Base-by-base conservation (phyloP, 164 flowering plant genomes). In the Litsea cubeba region DNA sequence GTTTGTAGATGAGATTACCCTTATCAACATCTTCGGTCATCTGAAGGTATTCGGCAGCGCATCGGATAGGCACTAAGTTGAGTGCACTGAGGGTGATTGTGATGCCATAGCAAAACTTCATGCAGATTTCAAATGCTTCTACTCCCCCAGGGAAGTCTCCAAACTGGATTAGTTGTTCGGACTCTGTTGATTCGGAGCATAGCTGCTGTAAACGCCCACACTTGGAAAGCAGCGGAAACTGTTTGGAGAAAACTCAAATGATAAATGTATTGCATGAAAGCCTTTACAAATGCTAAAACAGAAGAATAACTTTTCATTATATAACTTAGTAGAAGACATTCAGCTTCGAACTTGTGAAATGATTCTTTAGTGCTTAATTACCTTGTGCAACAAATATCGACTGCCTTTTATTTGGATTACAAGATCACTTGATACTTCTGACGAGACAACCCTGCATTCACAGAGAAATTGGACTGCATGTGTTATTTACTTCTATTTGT, bases 1-100 rank as follows among this genome's bases (percentile, higher is more conserved):
- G 81, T 81, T 96, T 96, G 81, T 82, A 83, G 0, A 90, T 82
- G 28, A 96, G 80, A 77, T 96, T 96, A 23, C 98, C 99, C 76
- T 89, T 91, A 85, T 96, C 98, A 4, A 85, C 91, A 30, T 90
- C 94, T 81, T 96, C 99, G 1, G 95, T 88, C 99, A 96, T 96
- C 81, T 87, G 88, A 17, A 96, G 87, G 71, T 89, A 96, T 72
- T 96, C 96, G 0, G 99, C 92, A 0, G 96, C 99, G 65, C 99
- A 96, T 28, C 93, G 80, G 0, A 85, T 87, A 0, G 97, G 74
- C 2, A 94, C 94, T 28, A 96, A 81, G 87, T 94, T 96, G 79
- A 84, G 84, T 75, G 97, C 88, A 75, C 93, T 89, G 72, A 96
- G 81, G n/a, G 97, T 94, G 78, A 96, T 89, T 17, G 96, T 90